Percentiles rank a stretch among this genome's conserved stretches.
These are phyloP conservation scores for Nannochloropsis oceanica DNA, from an alignment of 108 stramenopile species.

Conservation along the genomic window DNA sequence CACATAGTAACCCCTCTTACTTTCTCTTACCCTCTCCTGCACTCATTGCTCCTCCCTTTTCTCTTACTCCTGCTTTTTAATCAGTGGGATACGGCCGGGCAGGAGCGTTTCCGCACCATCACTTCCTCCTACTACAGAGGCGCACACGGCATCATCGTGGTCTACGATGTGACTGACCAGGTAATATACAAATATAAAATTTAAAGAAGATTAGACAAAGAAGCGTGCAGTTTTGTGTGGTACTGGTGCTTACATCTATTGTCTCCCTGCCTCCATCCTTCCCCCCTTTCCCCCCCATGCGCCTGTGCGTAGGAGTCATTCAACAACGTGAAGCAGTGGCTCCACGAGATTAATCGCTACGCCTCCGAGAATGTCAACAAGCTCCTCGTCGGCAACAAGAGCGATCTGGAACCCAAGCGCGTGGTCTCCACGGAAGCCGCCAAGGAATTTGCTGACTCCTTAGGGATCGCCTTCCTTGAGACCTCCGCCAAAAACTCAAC, in stretches of 20 bases:
- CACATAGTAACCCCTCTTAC: too few species aligned
- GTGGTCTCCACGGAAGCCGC: neutral
- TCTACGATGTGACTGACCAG: conserved; percentile 44
- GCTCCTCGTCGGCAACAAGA: conserved; percentile 98
- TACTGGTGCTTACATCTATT: neutral
- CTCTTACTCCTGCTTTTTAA: too few species aligned
- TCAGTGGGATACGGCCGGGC: conserved; percentile 44
- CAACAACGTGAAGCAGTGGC: conserved; percentile 97
- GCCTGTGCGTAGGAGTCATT: conserved; percentile 64
- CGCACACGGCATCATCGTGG: conserved; percentile 44
- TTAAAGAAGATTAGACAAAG: too few species aligned
- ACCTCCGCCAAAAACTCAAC: conserved; percentile 93
- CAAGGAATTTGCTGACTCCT: conserved; percentile 82
- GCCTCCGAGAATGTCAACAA: conserved; percentile 97
- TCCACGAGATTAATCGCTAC: conserved; percentile 97
- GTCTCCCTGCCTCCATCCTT: neutral
- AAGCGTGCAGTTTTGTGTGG: too few species aligned
- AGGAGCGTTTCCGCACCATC: conserved; percentile 46
- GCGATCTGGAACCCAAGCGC: conserved; percentile 72
- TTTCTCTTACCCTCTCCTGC: too few species aligned
- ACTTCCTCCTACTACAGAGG: conserved; percentile 44
- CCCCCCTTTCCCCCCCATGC: neutral
- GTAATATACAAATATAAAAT: too few species aligned
- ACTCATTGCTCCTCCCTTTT: too few species aligned
- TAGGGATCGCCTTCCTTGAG: conserved; percentile 96